Evolutionary conservation across 1,139 yeast species (phyloP).

Genomic region (Diutina rugosa): DNA sequence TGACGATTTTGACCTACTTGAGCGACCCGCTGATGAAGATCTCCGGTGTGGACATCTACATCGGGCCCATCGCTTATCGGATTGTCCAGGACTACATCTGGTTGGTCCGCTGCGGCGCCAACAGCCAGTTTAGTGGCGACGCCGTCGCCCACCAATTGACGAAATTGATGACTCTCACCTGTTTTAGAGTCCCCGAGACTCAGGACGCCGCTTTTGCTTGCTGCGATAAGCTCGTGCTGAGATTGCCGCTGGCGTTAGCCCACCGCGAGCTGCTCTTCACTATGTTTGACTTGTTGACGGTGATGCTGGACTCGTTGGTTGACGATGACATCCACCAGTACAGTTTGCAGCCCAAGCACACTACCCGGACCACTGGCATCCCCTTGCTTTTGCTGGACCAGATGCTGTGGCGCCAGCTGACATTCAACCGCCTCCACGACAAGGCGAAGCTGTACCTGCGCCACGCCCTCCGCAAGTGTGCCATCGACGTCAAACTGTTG

Average conservation of each 20-base stretch:
- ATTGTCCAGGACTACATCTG: conserved; percentile 45
- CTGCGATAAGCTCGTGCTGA: conserved; percentile 54
- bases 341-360: conserved; percentile 64
- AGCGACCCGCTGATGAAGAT: conserved; percentile 74
- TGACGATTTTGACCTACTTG: conserved; percentile 60
- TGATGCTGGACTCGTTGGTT: conserved; percentile 65
- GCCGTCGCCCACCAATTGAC: conserved; percentile 63
- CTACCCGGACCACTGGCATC: conserved; percentile 45
- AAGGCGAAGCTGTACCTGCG: conserved; percentile 60
- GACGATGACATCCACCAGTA: conserved; percentile 85
- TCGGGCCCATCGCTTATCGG: conserved; percentile 52
- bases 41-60: conserved; percentile 60
- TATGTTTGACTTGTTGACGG: conserved; percentile 64
- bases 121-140: conserved; percentile 39
- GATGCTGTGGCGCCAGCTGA: conserved; percentile 58
- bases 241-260: conserved; percentile 74
- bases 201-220: conserved; percentile 77
- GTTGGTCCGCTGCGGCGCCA: conserved; percentile 32
- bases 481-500: conserved; percentile 65
- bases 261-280: conserved; percentile 64
- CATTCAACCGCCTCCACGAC: conserved; percentile 47
- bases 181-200: conserved; percentile 64
- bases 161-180: conserved; percentile 53
- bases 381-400: conserved; percentile 66
- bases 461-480: conserved; percentile 38